Conservation (phyloP, 768 basidiomycete genomes). For the Xerocomus spinulosus region DNA sequence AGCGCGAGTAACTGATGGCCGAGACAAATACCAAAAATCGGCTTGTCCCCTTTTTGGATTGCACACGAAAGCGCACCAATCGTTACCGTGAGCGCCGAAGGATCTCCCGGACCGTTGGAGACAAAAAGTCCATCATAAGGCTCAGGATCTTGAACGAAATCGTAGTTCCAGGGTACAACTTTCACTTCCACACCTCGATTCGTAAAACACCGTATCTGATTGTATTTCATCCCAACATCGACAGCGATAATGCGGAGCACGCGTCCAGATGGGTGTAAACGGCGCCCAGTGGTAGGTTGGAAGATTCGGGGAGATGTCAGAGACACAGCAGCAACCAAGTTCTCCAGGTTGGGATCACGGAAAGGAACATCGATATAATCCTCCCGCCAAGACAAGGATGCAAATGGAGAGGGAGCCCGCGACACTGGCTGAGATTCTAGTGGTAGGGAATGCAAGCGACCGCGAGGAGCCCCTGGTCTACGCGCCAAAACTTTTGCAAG, state of each 20-base stretch:
- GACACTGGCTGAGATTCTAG: conserved; percentile 40
- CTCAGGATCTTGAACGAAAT: conserved; percentile 74
- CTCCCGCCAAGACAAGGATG: conserved; percentile 66
- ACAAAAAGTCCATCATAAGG: conserved; percentile 93
- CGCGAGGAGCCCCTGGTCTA: conserved; percentile 42
- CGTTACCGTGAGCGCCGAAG: conserved; percentile 74
- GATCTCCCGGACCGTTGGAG: conserved; percentile 98
- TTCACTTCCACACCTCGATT: conserved; percentile 92
- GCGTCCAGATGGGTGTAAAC: conserved; percentile 73
- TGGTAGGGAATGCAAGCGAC: conserved; percentile 32
- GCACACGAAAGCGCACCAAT: conserved; percentile 61
- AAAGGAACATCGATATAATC: conserved; percentile 81
- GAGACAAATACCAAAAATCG: conserved; percentile 98
- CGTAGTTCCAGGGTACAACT: conserved; percentile 96
- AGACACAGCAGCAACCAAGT: conserved; percentile 90
- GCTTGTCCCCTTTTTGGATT: conserved; percentile 69
- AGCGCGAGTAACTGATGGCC: conserved; percentile 96
- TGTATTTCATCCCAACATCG: conserved; percentile 99
- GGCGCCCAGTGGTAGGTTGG: conserved; percentile 51
- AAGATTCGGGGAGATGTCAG: conserved; percentile 63
- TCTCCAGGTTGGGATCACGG: conserved; percentile 81
- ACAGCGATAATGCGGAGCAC: conserved; percentile 81
- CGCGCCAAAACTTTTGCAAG: conserved; percentile 79
- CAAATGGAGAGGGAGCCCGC: conserved; percentile 51
- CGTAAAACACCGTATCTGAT: conserved; percentile 96